These are phyloP conservation scores for Arabidopsis hybrid DNA, from an alignment of 441 rosid genomes.

Conservation along the genomic window DNA sequence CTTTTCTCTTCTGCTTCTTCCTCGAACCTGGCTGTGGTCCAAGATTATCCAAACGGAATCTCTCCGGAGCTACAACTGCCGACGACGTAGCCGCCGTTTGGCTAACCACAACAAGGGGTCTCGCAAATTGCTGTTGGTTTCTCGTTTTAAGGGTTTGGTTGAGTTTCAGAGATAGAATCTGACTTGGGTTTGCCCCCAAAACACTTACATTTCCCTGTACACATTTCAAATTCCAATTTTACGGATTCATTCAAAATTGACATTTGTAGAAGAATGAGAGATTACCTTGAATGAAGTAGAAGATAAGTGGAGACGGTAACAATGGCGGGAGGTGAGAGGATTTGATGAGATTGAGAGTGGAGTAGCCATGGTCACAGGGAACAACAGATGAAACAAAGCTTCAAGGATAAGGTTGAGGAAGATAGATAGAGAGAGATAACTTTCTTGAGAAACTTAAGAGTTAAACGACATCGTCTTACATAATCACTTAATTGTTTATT, in stretches of 20 bases:
- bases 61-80: slow-evolving; percentile 37
- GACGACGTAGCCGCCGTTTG: slow-evolving; percentile 39
- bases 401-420: slow-evolving; percentile 41
- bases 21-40: slow-evolving; percentile 94
- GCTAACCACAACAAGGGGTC: slow-evolving; percentile 42
- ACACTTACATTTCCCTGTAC: slow-evolving; percentile 54
- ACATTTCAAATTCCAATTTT: background rate
- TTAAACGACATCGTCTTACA: background rate
- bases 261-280: background rate
- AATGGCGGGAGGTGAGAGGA: slow-evolving; percentile 39
- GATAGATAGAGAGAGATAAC: slow-evolving; percentile 2
- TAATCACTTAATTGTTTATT: background rate
- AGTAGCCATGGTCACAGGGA: slow-evolving; percentile 55
- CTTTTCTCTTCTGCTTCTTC: slow-evolving; percentile 89
- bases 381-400: slow-evolving; percentile 18
- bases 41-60: slow-evolving; percentile 80
- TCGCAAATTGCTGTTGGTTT: slow-evolving; percentile 26
- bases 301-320: slow-evolving; percentile 34
- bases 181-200: slow-evolving; percentile 49
- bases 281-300: slow-evolving; percentile 58
- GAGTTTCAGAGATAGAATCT: slow-evolving; percentile 46
- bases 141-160: slow-evolving; percentile 35
- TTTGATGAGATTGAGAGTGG: slow-evolving; percentile 55
- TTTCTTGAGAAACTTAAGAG: background rate
- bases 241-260: background rate